Evolutionary conservation across 2,329 filamentous ascomycete species (phyloP).

Genomic region (Ophiocordyceps unilateralis): DNA sequence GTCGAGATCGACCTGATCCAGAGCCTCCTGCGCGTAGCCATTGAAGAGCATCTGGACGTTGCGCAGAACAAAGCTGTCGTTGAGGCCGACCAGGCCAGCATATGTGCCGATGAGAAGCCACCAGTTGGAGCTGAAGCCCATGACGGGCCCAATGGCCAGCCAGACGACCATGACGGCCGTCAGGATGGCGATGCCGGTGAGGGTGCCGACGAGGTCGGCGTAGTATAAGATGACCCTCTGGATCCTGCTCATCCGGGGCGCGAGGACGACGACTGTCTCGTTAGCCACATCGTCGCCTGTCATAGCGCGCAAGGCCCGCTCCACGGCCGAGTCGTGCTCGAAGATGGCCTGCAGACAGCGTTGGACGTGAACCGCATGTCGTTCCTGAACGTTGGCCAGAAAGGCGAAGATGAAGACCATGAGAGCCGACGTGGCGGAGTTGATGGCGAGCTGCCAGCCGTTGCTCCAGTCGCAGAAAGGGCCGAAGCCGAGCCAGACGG

Average conservation of each 20-base stretch:
- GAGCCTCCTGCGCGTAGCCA: conserved; percentile 6
- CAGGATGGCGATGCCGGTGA: conserved; percentile 20
- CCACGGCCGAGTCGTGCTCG: conserved; percentile 16
- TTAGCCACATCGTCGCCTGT: conserved; percentile 17
- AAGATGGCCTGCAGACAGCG: conserved; percentile 15
- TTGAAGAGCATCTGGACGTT: conserved; percentile 19
- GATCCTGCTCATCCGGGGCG: conserved; percentile 13
- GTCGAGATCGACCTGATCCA: conserved; percentile 3
- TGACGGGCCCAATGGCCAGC: conserved; percentile 19
- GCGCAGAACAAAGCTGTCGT: conserved; percentile 26
- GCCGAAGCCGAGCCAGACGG: conserved; percentile 17
- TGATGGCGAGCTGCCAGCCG: conserved; percentile 23
- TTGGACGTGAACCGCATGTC: conserved; percentile 15
- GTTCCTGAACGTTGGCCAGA: conserved; percentile 19
- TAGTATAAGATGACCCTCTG: conserved; percentile 23
- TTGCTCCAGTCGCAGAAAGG: conserved; percentile 12
- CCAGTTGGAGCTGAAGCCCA: conserved; percentile 25
- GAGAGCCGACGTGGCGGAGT: conserved; percentile 21
- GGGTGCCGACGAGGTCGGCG: conserved; percentile 23
- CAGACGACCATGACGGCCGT: conserved; percentile 17
- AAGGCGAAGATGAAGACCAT: conserved; percentile 24
- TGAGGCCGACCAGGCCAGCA: conserved; percentile 25
- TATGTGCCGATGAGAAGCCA: conserved; percentile 30
- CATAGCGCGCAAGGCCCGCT: conserved; percentile 15
- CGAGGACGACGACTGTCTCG: conserved; percentile 12